phyloP scores from a whole-genome alignment of 1,284 basidiomycete species.

The Apiotrichum domesticum region DNA sequence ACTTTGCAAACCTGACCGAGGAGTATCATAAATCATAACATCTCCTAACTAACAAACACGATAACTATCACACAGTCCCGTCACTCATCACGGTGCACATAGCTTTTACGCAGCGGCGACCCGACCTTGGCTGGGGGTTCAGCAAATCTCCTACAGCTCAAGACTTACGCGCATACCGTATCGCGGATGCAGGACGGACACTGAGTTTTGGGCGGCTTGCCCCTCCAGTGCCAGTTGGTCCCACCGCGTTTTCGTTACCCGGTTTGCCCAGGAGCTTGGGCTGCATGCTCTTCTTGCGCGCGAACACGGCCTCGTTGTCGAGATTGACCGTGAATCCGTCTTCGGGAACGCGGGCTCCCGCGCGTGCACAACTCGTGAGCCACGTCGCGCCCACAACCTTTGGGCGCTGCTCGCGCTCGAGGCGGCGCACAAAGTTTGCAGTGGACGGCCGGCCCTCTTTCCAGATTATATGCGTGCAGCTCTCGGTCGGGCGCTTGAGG shows the following conservation, averaged over 20 bases:
- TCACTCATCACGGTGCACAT: neutral
- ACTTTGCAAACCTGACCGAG: no score
- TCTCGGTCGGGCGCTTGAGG: slow-evolving; percentile 45
- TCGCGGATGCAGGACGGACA: neutral
- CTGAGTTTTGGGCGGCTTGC: neutral
- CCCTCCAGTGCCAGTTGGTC: no score
- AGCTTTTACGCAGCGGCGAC: neutral
- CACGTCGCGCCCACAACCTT: slow-evolving; percentile 79
- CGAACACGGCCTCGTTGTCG: slow-evolving; percentile 60
- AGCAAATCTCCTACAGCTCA: neutral
- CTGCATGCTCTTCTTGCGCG: slow-evolving; percentile 59
- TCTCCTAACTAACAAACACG: no score
- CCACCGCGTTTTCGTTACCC: neutral
- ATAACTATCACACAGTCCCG: no score
- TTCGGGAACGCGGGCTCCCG: slow-evolving; percentile 61
- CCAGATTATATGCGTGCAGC: slow-evolving; percentile 82
- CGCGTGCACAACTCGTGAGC: slow-evolving; percentile 80
- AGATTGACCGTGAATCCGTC: slow-evolving; percentile 62
- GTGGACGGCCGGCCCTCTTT: slow-evolving; percentile 80
- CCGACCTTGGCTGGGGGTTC: neutral
- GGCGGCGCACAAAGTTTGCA: slow-evolving; percentile 62
- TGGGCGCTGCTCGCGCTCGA: slow-evolving; percentile 50
- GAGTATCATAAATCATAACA: no score
- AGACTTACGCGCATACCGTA: neutral
- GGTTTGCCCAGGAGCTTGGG: slow-evolving; percentile 17